Base-by-base conservation (phyloP, 345 rosid species). In the Sonneratia caseolaris region DNA sequence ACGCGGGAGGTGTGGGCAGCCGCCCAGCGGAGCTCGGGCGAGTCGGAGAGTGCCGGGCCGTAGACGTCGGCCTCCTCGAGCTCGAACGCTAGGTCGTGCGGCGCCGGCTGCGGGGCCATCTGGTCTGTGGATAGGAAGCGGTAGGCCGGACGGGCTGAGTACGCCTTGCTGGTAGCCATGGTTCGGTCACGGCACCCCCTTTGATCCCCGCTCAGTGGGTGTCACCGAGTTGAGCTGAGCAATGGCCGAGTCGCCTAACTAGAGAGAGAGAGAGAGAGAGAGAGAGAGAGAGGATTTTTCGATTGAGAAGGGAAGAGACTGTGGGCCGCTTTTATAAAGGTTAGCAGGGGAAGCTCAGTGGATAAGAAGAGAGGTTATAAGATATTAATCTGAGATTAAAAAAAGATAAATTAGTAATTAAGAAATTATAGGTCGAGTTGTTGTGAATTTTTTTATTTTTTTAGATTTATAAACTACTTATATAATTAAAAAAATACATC, bases 61-160 rank as follows among this genome's bases (percentile, higher is more conserved):
- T 84, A 89, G 65, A 95, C 55, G 75, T 95, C 99, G 1, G 96
- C 81, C 91, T 95, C 99, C 40, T 95, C 92, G 78, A 95, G 85
- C 76, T 95, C 99, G 84, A 92, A 84, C 0, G 84, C 73, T 5
- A 88, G 42, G 70, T 43, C 56, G 48, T 45, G 1, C 1, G 37
- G 32, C 36, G 70, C 5, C 37, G 48, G n/a, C 37, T 32, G n/a
- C 61, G 69, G 72, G 49, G 73, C 72, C 62, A 82, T 79, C 55
- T 72, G 76, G 73, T 89, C 95, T 76, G 73, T 70, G 43, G 88
- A 64, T 71, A 95, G 83, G 76, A 84, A 95, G 6, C 94, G 90
- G 84, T 85, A 83, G 83, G 75, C 83, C 8, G 84, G 86, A 32
- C 93, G 69, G 0, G 87, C 77, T 68, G 87, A 83, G 88, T 86